phyloP scores from a whole-genome alignment of 192 early-diverging fungal genomes.

The Mortierella antarctica region DNA sequence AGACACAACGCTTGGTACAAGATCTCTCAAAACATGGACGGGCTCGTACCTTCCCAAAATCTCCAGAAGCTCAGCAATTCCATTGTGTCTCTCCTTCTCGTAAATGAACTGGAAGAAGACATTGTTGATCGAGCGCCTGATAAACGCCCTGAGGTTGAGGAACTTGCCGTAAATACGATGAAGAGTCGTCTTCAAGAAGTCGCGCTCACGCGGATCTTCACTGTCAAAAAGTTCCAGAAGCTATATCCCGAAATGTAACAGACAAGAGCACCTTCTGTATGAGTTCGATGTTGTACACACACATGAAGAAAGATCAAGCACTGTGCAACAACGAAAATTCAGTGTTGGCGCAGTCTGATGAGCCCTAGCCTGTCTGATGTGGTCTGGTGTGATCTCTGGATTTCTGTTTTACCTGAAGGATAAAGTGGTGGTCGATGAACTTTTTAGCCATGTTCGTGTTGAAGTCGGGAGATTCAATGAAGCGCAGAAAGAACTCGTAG shows the following conservation, averaged over 20 bases:
- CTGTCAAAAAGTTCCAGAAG: slow-evolving; percentile 98
- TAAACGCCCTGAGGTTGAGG: slow-evolving; percentile 95
- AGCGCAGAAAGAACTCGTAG: slow-evolving; percentile 98
- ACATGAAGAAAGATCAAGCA: slow-evolving; percentile 6
- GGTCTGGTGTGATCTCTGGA: neutral
- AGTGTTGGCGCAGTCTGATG: too few relatives aligned
- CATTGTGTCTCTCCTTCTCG: slow-evolving; percentile 96
- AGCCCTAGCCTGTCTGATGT: too few relatives aligned
- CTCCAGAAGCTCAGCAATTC: slow-evolving; percentile 97
- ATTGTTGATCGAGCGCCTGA: slow-evolving; percentile 97
- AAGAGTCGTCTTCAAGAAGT: slow-evolving; percentile 97
- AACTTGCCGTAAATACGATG: slow-evolving; percentile 99
- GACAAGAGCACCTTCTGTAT: neutral
- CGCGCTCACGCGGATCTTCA: slow-evolving; percentile 98
- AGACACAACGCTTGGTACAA: neutral
- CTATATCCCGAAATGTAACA: slow-evolving; percentile 55
- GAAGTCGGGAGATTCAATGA: slow-evolving; percentile 98
- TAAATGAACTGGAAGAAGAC: slow-evolving; percentile 99
- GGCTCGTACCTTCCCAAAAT: slow-evolving; percentile 92
- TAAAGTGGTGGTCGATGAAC: slow-evolving; percentile 96
- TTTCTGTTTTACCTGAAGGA: slow-evolving; percentile 73
- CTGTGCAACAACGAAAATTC: neutral
- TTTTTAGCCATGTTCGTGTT: slow-evolving; percentile 96
- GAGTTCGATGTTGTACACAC: neutral
- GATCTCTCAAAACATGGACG: neutral